Percentiles rank a stretch among this genome's conserved stretches.
Conservation (phyloP, 1,284 basidiomycete species). For the Microbotryomycetes sp. region DNA sequence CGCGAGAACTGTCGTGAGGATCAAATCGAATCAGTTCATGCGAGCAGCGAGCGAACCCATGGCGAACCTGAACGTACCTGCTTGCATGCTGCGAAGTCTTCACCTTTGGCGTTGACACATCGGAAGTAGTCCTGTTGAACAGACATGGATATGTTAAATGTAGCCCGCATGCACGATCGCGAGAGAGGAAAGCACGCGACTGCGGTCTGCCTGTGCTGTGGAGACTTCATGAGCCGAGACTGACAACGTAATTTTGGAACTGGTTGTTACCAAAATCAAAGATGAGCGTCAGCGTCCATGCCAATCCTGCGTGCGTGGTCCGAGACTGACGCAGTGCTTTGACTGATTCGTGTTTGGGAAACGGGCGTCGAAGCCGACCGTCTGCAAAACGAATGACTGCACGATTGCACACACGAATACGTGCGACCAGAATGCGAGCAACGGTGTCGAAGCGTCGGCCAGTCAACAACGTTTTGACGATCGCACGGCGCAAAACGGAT, state of each 20-base stretch:
- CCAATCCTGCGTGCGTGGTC: conserved; percentile 3
- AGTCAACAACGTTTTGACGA: not conserved
- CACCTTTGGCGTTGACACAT: conserved; percentile 93
- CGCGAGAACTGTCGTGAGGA: conserved; percentile 66
- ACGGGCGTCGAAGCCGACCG: conserved; percentile 68
- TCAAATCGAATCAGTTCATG: not conserved
- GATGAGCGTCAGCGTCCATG: not conserved
- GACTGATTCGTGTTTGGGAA: conserved; percentile 90
- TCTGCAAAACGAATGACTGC: conserved; percentile 63
- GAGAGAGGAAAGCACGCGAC: conserved; percentile 1
- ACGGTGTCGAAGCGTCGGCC: too few species aligned
- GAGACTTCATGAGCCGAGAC: conserved; percentile 3
- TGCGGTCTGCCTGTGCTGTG: not conserved
- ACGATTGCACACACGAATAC: not conserved
- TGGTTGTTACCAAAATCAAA: too few species aligned
- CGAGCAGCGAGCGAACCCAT: not conserved
- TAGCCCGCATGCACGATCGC: not conserved
- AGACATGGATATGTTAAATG: conserved; percentile 23
- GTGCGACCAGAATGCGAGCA: not conserved
- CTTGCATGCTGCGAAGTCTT: conserved; percentile 96
- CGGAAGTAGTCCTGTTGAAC: conserved; percentile 77
- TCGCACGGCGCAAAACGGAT: not conserved
- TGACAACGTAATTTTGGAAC: conserved; percentile 84
- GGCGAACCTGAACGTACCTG: conserved; percentile 42
- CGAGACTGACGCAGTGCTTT: conserved; percentile 68